Evolutionary conservation across 2,329 filamentous ascomycete species (phyloP), one percentile per base, ranked within the genome.

Genomic region (Cladophialophora chaetospira): DNA sequence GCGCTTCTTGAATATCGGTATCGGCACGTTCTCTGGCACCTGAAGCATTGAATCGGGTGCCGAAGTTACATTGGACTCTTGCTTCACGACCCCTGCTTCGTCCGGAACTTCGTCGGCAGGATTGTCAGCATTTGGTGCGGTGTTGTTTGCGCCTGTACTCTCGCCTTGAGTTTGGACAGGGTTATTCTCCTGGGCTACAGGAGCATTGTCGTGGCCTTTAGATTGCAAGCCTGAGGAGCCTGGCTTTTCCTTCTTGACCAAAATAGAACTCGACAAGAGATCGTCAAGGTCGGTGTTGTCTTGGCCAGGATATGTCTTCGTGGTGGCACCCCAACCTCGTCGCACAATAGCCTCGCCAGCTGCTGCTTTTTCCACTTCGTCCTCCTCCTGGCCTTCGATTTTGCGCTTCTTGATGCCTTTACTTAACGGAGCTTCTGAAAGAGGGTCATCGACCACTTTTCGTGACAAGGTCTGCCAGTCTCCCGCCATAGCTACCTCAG

Each of bases 401-500:
- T 77, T 79, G 36, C 76, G 70, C 58, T 78, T 79, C 50, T 75
- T 71, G 3, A 77, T 69, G 5, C 76, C 77, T 29, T 74, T 64
- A 45, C 73, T 76, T 29, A 72, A 63, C 42, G 73, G 71, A 4
- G 75, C 74, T 17, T 79, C 75, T 19, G 66, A 63, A 29, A 45
- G 33, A 11, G 29, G n/a, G 4, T 69, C 66, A 23, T 66, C 59
- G 26, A 58, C 58, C 33, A 75, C 67, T 19, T 67, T 65, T 63
- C 77, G 79, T 42, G 84, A 79, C 36, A 89, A 82, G 4, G 82
- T 84, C 57, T 90, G 85, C 93, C 93, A 99, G 51, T 96, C 89
- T 28, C 94, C 91, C 3, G 88, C 86, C 77, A 97, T 85, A 4
- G 92, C 91, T 83, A 97, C 85, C 58, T 94, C 89, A 2, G 82